phyloP scores from a whole-genome alignment of 306 rosid species.

The Quercus suber region DNA sequence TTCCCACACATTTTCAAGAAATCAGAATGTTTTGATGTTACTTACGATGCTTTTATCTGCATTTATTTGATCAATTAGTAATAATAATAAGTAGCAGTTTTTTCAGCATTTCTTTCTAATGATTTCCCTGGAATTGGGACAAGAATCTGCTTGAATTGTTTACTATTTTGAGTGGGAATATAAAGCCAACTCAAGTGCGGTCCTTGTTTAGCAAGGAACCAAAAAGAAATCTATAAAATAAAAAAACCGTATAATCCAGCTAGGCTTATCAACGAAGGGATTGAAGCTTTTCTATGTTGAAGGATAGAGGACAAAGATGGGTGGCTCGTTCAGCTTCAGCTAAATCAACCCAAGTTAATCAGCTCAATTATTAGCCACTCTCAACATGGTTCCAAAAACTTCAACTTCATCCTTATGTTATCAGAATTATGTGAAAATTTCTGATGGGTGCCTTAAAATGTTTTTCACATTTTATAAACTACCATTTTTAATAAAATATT shows the following conservation, averaged over 20 bases:
- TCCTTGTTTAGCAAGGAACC: not conserved
- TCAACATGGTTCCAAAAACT: not conserved
- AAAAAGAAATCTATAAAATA: not conserved
- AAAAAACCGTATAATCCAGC: not conserved
- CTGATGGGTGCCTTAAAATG: not conserved
- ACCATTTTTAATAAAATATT: not conserved
- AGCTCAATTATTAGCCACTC: not conserved
- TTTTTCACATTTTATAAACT: not conserved
- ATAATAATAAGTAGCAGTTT: constrained; percentile 53
- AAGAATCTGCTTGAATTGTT: not conserved
- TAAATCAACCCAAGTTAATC: not conserved
- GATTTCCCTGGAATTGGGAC: not conserved
- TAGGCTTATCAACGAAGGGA: not conserved
- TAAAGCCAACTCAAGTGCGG: not conserved
- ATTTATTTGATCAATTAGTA: constrained; percentile 43
- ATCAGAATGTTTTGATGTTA: constrained; percentile 42
- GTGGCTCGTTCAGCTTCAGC: not conserved
- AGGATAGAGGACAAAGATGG: not conserved
- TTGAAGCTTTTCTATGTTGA: not conserved
- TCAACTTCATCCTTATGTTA: not conserved
- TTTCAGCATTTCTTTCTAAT: constrained; percentile 23
- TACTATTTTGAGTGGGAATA: not conserved
- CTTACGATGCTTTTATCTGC: constrained; percentile 41
- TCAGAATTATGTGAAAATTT: not conserved
- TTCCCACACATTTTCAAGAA: constrained; percentile 44